Evolutionary conservation across 345 rosid species (phyloP), one percentile per base, ranked within the genome.

Genomic region (Mallotus nudiflorus): DNA sequence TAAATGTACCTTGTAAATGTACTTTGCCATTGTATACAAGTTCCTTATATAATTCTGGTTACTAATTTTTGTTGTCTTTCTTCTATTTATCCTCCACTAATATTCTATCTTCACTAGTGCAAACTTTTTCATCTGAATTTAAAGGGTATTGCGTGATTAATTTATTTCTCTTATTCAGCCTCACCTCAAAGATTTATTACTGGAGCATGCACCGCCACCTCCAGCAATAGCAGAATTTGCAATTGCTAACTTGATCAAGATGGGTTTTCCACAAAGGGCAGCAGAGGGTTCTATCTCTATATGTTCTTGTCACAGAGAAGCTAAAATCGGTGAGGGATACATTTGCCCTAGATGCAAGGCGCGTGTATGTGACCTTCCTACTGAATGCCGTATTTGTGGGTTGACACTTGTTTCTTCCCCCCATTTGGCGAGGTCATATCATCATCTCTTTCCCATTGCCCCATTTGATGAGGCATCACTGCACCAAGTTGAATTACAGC

Each of bases 151-250:
- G 0, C 19, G 12, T 40, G 22, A 6, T 65, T 75, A 22, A n/a
- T 81, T 15, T 66, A 9, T 29, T 67, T 60, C 54, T 67, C 46
- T 55, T 39, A 19, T 60, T 70, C 79, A 92, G 97, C 79, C 78
- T 42, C 99, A 95, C 70, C 69, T 95, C 22, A 95, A 92, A 82
- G 99, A 87, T 81, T 72, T 89, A 61, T 70, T 90, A 16, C 45
- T 92, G 22, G 97, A 95, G 82, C 98, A 95, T 79, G 98, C 98
- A n/a, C 93, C 91, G 13, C 96, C 97, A 57, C 97, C 99, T 75
- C 97, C 97, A 1, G 94, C 92, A 42, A 89, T 95, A 82, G 98
- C 96, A 57, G 97, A 95, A 75, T 92, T 83, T 79, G 97, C 97
- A 37, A 71, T 83, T 28, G 82, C 99, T 50, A 92, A 84, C 83